A percentile compares a stretch with the other conserved stretches of the same genome.
Evolutionary conservation across 2,329 filamentous ascomycete genomes (phyloP).

Genomic region (Exophiala bonariae): DNA sequence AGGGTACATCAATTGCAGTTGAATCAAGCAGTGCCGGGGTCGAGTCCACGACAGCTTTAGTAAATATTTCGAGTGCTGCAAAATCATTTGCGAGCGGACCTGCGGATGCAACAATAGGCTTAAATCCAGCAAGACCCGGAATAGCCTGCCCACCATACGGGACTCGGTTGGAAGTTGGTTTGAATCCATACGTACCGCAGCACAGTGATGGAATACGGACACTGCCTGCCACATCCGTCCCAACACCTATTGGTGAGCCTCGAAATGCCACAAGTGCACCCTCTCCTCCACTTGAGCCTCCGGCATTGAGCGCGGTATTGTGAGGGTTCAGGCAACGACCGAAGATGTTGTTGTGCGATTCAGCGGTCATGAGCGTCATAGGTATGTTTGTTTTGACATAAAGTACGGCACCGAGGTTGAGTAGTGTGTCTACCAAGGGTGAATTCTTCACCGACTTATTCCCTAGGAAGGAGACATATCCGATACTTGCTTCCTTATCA

Average conservation of each 20-base stretch:
- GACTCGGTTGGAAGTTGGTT: conserved; percentile 34
- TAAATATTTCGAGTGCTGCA: conserved; percentile 29
- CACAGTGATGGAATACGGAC: conserved; percentile 39
- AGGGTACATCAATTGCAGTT: conserved; percentile 28
- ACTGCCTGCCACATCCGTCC: conserved; percentile 39
- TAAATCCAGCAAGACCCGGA: conserved; percentile 24
- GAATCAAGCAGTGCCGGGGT: conserved; percentile 30
- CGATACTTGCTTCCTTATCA: conserved; percentile 28
- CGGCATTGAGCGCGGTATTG: conserved; percentile 34
- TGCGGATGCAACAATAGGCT: conserved; percentile 22
- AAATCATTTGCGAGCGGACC: conserved; percentile 28
- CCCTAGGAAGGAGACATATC: conserved; percentile 39
- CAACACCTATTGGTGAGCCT: conserved; percentile 34
- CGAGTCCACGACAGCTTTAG: conserved; percentile 22
- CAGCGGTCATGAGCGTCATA: conserved; percentile 51
- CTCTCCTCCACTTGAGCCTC: conserved; percentile 41
- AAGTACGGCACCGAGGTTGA: conserved; percentile 43
- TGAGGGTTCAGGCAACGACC: conserved; percentile 43
- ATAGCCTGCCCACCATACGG: conserved; percentile 31
- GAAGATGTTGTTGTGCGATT: conserved; percentile 45
- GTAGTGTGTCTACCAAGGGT: conserved; percentile 37
- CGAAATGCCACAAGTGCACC: conserved; percentile 37
- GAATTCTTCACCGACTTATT: conserved; percentile 31
- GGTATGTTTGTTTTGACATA: conserved; percentile 57
- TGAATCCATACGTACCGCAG: conserved; percentile 38